Evolutionary conservation across 169 alveolate species (phyloP), one percentile per base, ranked within the genome.

Genomic region (Eimeria necatrix): DNA sequence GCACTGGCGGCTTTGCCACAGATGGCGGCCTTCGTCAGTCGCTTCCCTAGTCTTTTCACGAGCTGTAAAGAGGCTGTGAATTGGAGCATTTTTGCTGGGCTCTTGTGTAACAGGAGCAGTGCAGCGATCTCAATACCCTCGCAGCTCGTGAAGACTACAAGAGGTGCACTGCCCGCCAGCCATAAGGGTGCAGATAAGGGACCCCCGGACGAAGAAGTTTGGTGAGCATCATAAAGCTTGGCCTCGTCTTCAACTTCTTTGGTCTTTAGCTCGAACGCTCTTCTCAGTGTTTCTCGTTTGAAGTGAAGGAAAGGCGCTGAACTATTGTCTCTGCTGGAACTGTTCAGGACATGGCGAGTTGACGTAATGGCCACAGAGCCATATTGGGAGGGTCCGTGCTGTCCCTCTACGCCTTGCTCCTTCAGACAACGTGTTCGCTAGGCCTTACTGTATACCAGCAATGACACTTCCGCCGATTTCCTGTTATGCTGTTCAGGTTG

Each of bases 1-100:
- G 99, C 99, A 14, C 94, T 98, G 94, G 98, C 97, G 59, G 99
- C 99, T 48, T 94, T 98, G 64, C 98, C 99, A 48, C 97, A 96
- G 93, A 98, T 98, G 98, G 99, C 97, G 81, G 93, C 97, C 59
- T 97, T 98, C 71, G 98, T 98, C 4, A 93, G 96, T 73, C 96
- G 95, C 53, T 96, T 98, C 70, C 99, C 99, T 46, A 93, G 94
- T 51, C 93, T 95, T 18, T 98, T 98, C 95, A 95, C 97, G 26
- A 88, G 97, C 16, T 81, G 97, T n/a, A 97, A 97, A 92, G 96
- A 97, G 91, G 98, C 98, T 9, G 97, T 98, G 51, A 86, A 97
- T 93, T 98, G 98, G 98, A 96, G 97, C 89, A 95, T 93, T 85
- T 93, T 93, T 81, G 94, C 97, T 14, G 97, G 98, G 14, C 95